phyloP scores from a whole-genome alignment of 345 rosid genomes.

The Rhizophora apiculata region DNA sequence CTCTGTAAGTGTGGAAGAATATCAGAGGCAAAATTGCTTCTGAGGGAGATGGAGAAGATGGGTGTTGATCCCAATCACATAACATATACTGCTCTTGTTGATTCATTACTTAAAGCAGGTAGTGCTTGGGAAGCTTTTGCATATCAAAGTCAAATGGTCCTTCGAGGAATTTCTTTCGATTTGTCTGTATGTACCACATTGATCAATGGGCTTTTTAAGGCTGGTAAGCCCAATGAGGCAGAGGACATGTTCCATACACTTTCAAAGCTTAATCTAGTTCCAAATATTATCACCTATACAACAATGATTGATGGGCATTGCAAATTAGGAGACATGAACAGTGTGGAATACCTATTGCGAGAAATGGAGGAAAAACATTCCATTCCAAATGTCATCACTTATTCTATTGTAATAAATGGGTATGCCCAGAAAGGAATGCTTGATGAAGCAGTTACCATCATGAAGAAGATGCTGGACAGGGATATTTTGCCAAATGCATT shows the following conservation, averaged over 20 bases:
- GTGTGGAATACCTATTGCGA: constrained; percentile 43
- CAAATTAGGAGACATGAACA: constrained; percentile 63
- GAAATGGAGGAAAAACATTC: constrained; percentile 58
- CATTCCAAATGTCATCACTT: constrained; percentile 57
- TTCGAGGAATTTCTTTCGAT: constrained; percentile 70
- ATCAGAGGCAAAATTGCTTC: constrained; percentile 52
- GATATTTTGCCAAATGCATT: constrained; percentile 52
- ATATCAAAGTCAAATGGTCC: constrained; percentile 70
- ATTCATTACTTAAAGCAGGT: constrained; percentile 63
- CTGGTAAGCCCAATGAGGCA: constrained; percentile 57
- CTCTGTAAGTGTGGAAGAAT: constrained; percentile 64
- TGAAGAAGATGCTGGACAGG: constrained; percentile 53
- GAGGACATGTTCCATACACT: constrained; percentile 45
- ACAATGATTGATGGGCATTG: constrained; percentile 68
- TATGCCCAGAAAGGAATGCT: constrained; percentile 73
- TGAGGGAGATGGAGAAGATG: constrained; percentile 67
- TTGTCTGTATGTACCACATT: constrained; percentile 66
- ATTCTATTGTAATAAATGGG: constrained; percentile 65
- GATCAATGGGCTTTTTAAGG: constrained; percentile 77
- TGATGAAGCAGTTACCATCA: constrained; percentile 47
- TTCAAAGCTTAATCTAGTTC: constrained; percentile 45
- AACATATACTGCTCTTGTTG: constrained; percentile 60
- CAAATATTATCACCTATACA: constrained; percentile 57
- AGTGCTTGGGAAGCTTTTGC: constrained; percentile 53
- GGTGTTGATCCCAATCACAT: constrained; percentile 64